phyloP scores from a whole-genome alignment of 2,329 filamentous ascomycete species.

The Sporothrix luriei region DNA sequence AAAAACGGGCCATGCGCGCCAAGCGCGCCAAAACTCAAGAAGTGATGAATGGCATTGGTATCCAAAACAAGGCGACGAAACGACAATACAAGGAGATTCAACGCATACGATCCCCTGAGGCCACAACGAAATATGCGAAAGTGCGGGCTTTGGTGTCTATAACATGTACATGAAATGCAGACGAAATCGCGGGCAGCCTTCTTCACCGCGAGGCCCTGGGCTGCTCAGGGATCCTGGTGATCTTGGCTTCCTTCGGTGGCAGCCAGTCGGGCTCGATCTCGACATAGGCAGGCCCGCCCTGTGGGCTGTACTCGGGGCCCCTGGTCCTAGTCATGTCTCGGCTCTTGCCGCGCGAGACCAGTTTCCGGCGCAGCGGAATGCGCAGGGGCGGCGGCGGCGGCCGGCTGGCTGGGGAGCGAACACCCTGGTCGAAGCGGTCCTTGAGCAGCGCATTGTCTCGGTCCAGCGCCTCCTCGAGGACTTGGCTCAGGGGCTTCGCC shows the following conservation, averaged over 20 bases:
- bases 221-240: neutral
- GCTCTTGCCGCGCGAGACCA: neutral
- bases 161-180: neutral
- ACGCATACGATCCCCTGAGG: neutral
- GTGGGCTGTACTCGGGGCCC: neutral
- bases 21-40: no score
- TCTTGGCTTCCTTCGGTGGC: neutral
- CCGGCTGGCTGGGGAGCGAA: neutral
- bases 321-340: neutral
- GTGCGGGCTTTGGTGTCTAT: no score
- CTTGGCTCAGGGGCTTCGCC: constrained; percentile 30
- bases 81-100: neutral
- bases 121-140: neutral
- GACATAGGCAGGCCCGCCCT: neutral
- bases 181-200: no score
- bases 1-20: no score
- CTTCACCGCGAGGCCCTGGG: neutral
- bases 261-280: constrained; percentile 25
- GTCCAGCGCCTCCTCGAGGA: constrained; percentile 32
- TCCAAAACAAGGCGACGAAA: neutral
- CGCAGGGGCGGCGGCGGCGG: constrained; percentile 24
- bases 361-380: constrained; percentile 32
- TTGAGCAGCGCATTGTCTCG: constrained; percentile 33
- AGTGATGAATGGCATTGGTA: neutral
- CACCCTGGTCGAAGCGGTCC: constrained; percentile 14